Base-by-base conservation (phyloP, 345 rosid genomes). In the Acer saccharum region DNA sequence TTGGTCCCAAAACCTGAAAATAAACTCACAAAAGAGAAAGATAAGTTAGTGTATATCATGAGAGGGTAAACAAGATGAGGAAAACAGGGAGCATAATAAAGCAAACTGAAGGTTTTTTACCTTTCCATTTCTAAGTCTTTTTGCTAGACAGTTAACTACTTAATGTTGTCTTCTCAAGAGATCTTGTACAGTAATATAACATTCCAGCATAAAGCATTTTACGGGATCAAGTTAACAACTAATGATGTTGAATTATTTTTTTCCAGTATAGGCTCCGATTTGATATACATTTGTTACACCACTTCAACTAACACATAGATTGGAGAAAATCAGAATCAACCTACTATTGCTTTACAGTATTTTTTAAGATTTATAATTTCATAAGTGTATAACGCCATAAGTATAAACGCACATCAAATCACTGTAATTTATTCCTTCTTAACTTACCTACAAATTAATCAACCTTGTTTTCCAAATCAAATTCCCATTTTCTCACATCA, bases 1-100 rank as follows among this genome's bases (percentile, higher is more conserved):
- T 29, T 18, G 27, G 58, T 68, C 79, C 67, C 64, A 76, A 67
- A n/a, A 73, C 79, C 81, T 75, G 58, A 66, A 66, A 43, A 71
- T 44, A 27, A 75, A 73, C 58, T 18, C 62, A 23, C 74, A 65
- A 69, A n/a, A 64, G 4, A 10, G 17, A 73, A 41, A 65, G 3
- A 23, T 52, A 65, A 14, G 43, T 46, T 13, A 20, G 65, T 20
- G n/a, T 1, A 44, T 43, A 18, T 54, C 43, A 77, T 35, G 29
- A 32, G 41, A 35, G 14, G 17, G 29, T 44, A 46, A n/a, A 60
- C 35, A 11, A 79, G 16, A 55, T 7, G 69, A 11, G 7, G 35
- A 21, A 27, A 68, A 7, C 27, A 3, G 6, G 12, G 21, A 60
- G 12, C 21, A n/a, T 10, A 60, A 60, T 7, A 60, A 44, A 2